Percentiles rank a stretch among this genome's conserved stretches.
Conservation (phyloP, 192 early-diverging fungal species). For the Pecoramyces ruminantium region DNA sequence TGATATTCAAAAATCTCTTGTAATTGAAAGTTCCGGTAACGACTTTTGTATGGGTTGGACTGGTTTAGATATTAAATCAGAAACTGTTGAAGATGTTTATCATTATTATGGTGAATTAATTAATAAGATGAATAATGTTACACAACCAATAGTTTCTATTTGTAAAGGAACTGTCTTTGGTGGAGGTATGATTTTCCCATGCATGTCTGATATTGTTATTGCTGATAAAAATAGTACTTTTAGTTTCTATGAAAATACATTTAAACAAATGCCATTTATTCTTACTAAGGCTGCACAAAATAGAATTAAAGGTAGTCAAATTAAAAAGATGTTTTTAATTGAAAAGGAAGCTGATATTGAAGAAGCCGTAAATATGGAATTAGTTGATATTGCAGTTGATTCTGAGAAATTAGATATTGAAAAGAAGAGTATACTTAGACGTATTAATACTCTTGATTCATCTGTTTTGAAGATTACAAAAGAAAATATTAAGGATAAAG, state of each 20-base stretch:
- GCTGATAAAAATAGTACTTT: neutral
- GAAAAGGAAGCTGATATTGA: neutral
- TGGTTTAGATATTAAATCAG: neutral
- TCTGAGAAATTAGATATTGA: neutral
- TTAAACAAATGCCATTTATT: neutral
- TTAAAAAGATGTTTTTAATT: neutral
- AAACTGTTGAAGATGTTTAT: neutral
- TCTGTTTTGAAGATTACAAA: neutral
- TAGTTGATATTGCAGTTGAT: neutral
- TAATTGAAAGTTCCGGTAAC: neutral
- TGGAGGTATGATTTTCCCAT: neutral
- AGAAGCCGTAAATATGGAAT: neutral
- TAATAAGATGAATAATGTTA: neutral
- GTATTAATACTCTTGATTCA: neutral
- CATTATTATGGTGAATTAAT: neutral
- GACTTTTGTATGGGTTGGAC: neutral
- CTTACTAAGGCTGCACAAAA: neutral
- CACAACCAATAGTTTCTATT: neutral
- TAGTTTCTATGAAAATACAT: neutral
- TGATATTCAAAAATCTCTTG: neutral
- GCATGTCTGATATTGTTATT: neutral
- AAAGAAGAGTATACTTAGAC: neutral
- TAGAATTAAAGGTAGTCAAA: neutral
- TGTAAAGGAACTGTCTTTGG: neutral
- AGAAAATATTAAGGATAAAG: neutral